Evolutionary conservation across 2,329 filamentous ascomycete genomes (phyloP).

Genomic region (Scytalidium lignicola): DNA sequence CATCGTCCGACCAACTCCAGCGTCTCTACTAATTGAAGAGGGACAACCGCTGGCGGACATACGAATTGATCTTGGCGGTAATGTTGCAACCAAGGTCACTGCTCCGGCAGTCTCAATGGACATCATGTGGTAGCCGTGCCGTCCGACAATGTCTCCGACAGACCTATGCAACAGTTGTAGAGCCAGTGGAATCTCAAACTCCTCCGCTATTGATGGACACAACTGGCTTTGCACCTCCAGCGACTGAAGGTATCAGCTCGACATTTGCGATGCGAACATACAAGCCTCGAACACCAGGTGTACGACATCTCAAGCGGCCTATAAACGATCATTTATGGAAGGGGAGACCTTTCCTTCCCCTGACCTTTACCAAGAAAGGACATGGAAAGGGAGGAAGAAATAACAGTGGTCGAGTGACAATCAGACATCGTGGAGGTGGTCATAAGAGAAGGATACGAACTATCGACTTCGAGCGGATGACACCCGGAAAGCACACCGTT

Average conservation of each 20-base stretch:
- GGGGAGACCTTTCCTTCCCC: conserved; percentile 71
- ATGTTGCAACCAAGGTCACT: conserved; percentile 67
- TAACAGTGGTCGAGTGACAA: conserved; percentile 76
- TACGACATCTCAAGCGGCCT: conserved; percentile 84
- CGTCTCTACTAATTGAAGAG: neutral
- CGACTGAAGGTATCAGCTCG: conserved; percentile 34
- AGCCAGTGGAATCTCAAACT: conserved; percentile 30
- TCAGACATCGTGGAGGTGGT: conserved; percentile 89
- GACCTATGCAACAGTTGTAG: conserved; percentile 45
- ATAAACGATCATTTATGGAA: conserved; percentile 98
- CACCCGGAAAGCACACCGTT: conserved; percentile 77
- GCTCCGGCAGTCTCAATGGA: conserved; percentile 36
- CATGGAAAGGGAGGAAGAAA: conserved; percentile 92
- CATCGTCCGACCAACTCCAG: neutral
- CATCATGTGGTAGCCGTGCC: conserved; percentile 41
- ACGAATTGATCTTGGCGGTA: conserved; percentile 13
- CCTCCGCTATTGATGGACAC: conserved; percentile 31
- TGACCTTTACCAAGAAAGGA: conserved; percentile 90
- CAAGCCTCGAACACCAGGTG: conserved; percentile 86
- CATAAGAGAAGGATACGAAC: conserved; percentile 87
- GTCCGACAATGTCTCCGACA: conserved; percentile 39
- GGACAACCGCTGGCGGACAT: neutral
- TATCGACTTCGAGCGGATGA: conserved; percentile 79
- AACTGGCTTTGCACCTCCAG: conserved; percentile 37
- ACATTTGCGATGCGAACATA: conserved; percentile 65